Evolutionary conservation across 805 yeast species (phyloP).

Genomic region (Myxozyma neotropica): DNA sequence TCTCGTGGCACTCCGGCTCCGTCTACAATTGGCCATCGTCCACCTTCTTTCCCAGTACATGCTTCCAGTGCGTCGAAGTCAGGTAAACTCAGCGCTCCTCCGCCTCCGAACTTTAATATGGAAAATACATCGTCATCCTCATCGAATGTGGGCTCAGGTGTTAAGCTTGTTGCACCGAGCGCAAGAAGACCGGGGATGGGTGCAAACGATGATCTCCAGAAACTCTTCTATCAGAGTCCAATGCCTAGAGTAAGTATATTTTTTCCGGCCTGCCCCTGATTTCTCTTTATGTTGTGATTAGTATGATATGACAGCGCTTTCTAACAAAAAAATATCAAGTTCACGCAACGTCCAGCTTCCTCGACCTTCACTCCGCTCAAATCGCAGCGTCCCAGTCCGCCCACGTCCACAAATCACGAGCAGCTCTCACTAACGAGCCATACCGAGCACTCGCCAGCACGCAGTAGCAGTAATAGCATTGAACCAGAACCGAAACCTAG

Average conservation of each 20-base stretch:
- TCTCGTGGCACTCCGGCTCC: background rate
- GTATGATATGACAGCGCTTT: background rate
- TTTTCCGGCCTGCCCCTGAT: background rate
- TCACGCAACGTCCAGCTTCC: background rate
- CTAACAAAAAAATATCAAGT: background rate
- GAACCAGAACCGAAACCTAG: background rate
- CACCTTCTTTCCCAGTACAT: background rate
- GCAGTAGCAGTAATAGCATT: background rate
- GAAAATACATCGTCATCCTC: background rate
- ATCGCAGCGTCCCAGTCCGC: background rate
- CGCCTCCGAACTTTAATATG: background rate
- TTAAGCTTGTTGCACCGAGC: conserved; percentile 17
- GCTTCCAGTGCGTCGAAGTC: background rate
- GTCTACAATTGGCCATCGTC: background rate
- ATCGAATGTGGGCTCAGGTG: background rate
- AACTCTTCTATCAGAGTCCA: conserved; percentile 25
- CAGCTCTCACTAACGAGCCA: background rate
- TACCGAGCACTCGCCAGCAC: too few relatives aligned
- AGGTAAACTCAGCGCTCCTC: background rate
- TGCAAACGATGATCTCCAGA: conserved; percentile 14
- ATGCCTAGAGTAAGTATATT: conserved; percentile 22
- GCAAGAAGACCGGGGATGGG: conserved; percentile 17
- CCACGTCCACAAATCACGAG: background rate
- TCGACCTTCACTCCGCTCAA: background rate
- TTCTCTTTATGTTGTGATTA: background rate